phyloP scores from a whole-genome alignment of 202 grass and related monocot genomes.

The Musa balbisiana region DNA sequence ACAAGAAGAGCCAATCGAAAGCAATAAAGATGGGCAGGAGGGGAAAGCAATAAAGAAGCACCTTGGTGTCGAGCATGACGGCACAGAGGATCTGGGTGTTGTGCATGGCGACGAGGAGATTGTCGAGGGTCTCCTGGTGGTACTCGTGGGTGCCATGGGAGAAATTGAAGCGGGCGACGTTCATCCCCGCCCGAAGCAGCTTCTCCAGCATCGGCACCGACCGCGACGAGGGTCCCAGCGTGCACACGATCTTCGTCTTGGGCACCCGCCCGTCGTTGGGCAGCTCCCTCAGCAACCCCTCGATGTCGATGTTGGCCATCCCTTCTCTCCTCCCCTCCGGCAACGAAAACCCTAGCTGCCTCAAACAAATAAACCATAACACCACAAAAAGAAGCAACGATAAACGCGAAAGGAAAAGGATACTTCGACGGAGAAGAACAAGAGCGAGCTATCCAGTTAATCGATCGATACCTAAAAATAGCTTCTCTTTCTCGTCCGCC shows the following conservation, averaged over 20 bases:
- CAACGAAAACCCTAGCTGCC: not conserved
- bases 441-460: not conserved
- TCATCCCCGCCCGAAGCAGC: constrained; percentile 90
- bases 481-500: not conserved
- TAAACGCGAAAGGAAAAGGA: not conserved
- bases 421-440: not conserved
- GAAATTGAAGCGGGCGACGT: constrained; percentile 95
- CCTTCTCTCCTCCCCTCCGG: not conserved
- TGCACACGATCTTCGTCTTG: constrained; percentile 27
- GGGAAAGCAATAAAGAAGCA: not conserved
- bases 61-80: constrained; percentile 98
- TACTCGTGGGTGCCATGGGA: constrained; percentile 86
- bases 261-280: constrained; percentile 23
- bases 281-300: constrained; percentile 52
- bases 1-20: not conserved
- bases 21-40: too few species aligned
- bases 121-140: constrained; percentile 91
- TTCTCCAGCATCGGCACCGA: constrained; percentile 86
- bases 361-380: not conserved
- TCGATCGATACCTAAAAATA: not conserved
- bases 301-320: constrained; percentile 92
- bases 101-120: constrained; percentile 75
- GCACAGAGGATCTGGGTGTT: constrained; percentile 80
- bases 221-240: constrained; percentile 42
- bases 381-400: not conserved